A percentile compares a stretch with the other conserved stretches of the same genome.
These are phyloP conservation scores for Paecilomyces variotii DNA, from an alignment of 2,329 filamentous ascomycete genomes.

Conservation along the genomic window DNA sequence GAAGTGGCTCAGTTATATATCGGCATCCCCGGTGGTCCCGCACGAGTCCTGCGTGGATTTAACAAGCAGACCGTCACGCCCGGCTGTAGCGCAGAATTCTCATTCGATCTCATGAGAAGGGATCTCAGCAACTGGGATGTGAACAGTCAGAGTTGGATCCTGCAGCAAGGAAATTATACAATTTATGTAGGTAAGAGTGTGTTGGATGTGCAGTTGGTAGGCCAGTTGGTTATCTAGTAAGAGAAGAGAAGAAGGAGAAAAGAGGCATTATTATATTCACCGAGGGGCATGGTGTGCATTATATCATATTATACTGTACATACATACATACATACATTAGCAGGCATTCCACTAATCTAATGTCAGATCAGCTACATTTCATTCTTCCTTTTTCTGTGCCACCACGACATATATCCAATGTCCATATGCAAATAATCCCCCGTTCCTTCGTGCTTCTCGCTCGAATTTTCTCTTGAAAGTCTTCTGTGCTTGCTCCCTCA, in stretches of 20 bases:
- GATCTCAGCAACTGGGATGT: constrained; percentile 79
- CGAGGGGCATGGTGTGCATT: too few relatives aligned
- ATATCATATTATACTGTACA: too few relatives aligned
- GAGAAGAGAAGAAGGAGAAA: neutral
- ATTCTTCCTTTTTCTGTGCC: too few relatives aligned
- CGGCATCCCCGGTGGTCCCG: constrained; percentile 59
- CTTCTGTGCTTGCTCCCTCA: too few relatives aligned
- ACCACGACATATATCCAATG: too few relatives aligned
- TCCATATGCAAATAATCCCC: too few relatives aligned
- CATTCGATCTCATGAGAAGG: constrained; percentile 58
- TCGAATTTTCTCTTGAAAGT: too few relatives aligned
- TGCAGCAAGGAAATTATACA: constrained; percentile 44
- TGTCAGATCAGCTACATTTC: too few relatives aligned
- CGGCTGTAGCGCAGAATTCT: constrained; percentile 56
- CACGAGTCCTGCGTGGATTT: constrained; percentile 65
- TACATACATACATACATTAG: too few relatives aligned
- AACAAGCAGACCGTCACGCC: constrained; percentile 62
- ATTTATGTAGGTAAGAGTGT: constrained; percentile 41
- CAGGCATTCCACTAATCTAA: too few relatives aligned
- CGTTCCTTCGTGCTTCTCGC: too few relatives aligned
- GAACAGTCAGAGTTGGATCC: constrained; percentile 65
- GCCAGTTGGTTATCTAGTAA: neutral
- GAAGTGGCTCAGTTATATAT: constrained; percentile 54
- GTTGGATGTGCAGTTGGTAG: neutral
- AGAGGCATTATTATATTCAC: too few relatives aligned